A percentile compares a stretch with the other conserved stretches of the same genome.
Conservation (phyloP, 2,329 filamentous ascomycete genomes). For the Cercospora beticola region DNA sequence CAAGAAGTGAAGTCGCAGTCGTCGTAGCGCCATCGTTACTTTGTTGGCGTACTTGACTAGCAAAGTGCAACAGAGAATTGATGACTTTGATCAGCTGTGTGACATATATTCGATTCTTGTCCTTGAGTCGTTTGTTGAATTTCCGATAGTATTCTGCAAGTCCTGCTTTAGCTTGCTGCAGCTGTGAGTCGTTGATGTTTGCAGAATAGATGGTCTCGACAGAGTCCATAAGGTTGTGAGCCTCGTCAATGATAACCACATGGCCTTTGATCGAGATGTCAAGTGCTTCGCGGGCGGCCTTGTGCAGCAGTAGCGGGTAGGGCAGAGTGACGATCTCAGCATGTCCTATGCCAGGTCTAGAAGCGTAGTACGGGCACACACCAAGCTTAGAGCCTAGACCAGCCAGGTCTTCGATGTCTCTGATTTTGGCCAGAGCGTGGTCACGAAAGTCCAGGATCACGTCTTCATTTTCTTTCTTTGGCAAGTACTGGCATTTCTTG, state of each 20-base stretch:
- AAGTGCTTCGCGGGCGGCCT: slow-evolving; percentile 80
- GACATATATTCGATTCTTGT: slow-evolving; percentile 86
- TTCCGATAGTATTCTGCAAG: slow-evolving; percentile 79
- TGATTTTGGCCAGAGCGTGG: slow-evolving; percentile 75
- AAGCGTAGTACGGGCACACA: slow-evolving; percentile 96
- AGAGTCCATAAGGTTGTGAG: slow-evolving; percentile 96
- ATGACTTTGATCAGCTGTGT: slow-evolving; percentile 82
- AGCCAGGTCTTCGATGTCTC: slow-evolving; percentile 90
- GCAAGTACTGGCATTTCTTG: slow-evolving; percentile 73
- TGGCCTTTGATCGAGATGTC: slow-evolving; percentile 83
- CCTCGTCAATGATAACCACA: slow-evolving; percentile 94
- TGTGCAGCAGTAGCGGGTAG: slow-evolving; percentile 86
- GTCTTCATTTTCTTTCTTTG: slow-evolving; percentile 70
- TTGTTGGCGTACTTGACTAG: slow-evolving; percentile 5
- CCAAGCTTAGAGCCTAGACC: slow-evolving; percentile 73
- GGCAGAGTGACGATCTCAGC: slow-evolving; percentile 81
- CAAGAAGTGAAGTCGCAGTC: slow-evolving; percentile 69
- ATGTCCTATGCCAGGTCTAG: slow-evolving; percentile 75
- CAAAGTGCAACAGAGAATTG: slow-evolving; percentile 60
- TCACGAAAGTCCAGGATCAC: slow-evolving; percentile 81
- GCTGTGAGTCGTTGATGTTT: slow-evolving; percentile 69
- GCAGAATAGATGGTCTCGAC: slow-evolving; percentile 84
- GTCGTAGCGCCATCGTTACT: slow-evolving; percentile 63
- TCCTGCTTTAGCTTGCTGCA: slow-evolving; percentile 71
- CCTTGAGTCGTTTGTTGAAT: slow-evolving; percentile 85